Conservation (phyloP, 2,329 filamentous ascomycete species). For the Sporothrix sp. region DNA sequence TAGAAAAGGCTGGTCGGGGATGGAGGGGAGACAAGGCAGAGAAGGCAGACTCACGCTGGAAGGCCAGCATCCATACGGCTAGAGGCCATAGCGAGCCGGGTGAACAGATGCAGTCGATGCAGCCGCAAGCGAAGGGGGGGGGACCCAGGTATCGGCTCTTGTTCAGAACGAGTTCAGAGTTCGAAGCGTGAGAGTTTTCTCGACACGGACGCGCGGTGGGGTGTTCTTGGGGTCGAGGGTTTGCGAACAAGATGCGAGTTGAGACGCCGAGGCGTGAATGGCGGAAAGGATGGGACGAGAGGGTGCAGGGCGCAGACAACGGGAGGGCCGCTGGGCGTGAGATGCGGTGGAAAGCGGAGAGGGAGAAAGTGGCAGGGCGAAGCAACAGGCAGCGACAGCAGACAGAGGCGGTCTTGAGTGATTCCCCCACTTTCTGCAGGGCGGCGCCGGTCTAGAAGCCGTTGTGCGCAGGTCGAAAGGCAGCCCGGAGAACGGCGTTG, state of each 20-base stretch:
- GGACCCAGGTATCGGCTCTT: too few species aligned
- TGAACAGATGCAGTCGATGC: not conserved
- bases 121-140: not conserved
- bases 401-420: conserved; percentile 4
- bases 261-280: conserved; percentile 1
- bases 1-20: not conserved
- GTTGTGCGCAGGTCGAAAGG: not conserved
- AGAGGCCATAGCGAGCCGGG: conserved; percentile 5
- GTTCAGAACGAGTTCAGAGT: too few species aligned
- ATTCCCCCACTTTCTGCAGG: conserved; percentile 11
- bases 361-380: conserved; percentile 3
- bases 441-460: not conserved
- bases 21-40: not conserved
- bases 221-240: not conserved
- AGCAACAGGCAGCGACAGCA: conserved; percentile 10
- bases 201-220: too few species aligned
- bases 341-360: conserved; percentile 10
- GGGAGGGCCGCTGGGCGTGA: conserved; percentile 6
- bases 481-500: too few species aligned
- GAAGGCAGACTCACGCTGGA: conserved; percentile 44
- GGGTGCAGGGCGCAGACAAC: conserved; percentile 5
- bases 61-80: conserved; percentile 43
- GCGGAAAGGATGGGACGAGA: not conserved
- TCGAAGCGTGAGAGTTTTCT: too few species aligned
- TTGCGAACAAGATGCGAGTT: not conserved